Conservation (phyloP, 176 grass and related monocot species). For the Raddia distichophylla region DNA sequence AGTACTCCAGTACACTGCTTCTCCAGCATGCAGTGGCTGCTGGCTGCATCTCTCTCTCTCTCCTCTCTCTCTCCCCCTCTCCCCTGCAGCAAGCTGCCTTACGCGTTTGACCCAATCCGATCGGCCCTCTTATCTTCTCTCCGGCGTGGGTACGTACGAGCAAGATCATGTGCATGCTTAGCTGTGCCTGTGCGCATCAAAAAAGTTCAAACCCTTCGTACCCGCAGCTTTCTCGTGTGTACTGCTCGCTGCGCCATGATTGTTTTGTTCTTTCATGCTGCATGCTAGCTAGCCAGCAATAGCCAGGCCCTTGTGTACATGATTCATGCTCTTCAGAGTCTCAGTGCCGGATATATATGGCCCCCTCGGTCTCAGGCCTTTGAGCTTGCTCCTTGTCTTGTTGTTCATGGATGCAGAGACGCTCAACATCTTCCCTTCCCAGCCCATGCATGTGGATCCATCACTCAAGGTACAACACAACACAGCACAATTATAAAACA, state of each 20-base stretch:
- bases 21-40: conserved; percentile 21
- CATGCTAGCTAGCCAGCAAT: conserved; percentile 23
- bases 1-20: neutral
- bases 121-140: conserved; percentile 16
- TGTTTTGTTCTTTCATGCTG: conserved; percentile 37
- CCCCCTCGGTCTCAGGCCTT: conserved; percentile 12
- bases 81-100: neutral
- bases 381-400: conserved; percentile 44
- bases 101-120: conserved; percentile 57
- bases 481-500: no score
- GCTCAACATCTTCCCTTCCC: conserved; percentile 97
- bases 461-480: conserved; percentile 54
- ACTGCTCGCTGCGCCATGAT: conserved; percentile 42
- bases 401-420: conserved; percentile 95
- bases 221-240: conserved; percentile 55
- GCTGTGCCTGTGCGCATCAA: conserved; percentile 40
- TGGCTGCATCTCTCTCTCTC: neutral
- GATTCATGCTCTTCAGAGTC: conserved; percentile 2
- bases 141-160: conserved; percentile 35
- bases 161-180: conserved; percentile 29
- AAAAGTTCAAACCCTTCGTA: neutral
- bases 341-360: conserved; percentile 12
- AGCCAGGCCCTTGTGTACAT: no score
- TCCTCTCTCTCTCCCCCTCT: neutral
- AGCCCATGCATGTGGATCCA: conserved; percentile 88